A percentile compares a stretch with the other conserved stretches of the same genome.
These are phyloP conservation scores for Hibiscus trionum DNA, from an alignment of 345 rosid genomes.

Conservation along the genomic window DNA sequence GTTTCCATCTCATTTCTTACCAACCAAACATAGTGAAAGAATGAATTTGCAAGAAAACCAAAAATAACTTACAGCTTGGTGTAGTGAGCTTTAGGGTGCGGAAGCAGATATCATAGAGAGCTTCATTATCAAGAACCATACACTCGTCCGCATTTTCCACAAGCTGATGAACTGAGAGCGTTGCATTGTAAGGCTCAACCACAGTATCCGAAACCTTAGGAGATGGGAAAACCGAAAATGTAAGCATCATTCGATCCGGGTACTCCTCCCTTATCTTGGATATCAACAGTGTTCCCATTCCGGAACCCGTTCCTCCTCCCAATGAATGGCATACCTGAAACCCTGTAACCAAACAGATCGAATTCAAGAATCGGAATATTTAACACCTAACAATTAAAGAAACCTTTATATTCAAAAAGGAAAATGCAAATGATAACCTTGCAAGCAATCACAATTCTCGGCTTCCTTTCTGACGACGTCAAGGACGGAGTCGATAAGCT, in stretches of 20 bases:
- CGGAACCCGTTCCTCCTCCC: conserved; percentile 81
- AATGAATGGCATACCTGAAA: conserved; percentile 78
- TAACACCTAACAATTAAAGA: background rate
- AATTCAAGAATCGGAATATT: background rate
- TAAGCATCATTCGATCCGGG: conserved; percentile 82
- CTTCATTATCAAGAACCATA: conserved; percentile 79
- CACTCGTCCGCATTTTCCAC: conserved; percentile 84
- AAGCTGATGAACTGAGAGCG: conserved; percentile 74
- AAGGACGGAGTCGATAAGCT: conserved; percentile 64
- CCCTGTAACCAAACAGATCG: conserved; percentile 27
- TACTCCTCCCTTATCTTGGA: conserved; percentile 73
- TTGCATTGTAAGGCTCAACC: conserved; percentile 77
- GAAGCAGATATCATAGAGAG: conserved; percentile 75
- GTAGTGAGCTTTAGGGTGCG: conserved; percentile 81
- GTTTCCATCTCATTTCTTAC: background rate
- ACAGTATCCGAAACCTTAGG: conserved; percentile 81
- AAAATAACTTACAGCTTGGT: conserved; percentile 56
- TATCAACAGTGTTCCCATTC: conserved; percentile 73
- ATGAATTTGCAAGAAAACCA: background rate
- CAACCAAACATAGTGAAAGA: background rate
- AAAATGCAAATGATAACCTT: conserved; percentile 27
- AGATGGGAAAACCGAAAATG: conserved; percentile 77
- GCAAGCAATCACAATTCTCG: conserved; percentile 73
- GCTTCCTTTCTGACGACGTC: conserved; percentile 76
- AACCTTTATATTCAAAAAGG: background rate